Evolutionary conservation across 805 yeast species (phyloP).

Genomic region (Wickerhamiella kurtzmanii): DNA sequence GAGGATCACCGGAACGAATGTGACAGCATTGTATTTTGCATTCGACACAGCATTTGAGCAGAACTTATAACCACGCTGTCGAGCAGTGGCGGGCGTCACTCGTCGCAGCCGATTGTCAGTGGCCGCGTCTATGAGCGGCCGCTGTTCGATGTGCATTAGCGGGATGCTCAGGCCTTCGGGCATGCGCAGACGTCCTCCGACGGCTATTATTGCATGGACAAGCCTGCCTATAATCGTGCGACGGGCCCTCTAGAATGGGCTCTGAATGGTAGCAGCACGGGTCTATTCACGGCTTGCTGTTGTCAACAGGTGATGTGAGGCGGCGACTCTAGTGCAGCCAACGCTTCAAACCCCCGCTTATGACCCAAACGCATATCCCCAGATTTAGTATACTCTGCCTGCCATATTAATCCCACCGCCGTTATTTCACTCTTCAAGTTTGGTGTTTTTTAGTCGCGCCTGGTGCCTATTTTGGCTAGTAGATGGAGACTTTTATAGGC

Average conservation of each 20-base stretch:
- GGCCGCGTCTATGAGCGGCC: conserved; percentile 1
- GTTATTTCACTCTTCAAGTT: too few species aligned
- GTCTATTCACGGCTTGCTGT: too few species aligned
- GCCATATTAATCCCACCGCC: too few species aligned
- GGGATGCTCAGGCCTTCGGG: neutral
- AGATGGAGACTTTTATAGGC: conserved; percentile 14
- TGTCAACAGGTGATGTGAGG: too few species aligned
- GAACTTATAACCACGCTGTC: conserved; percentile 16
- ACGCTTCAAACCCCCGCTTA: neutral
- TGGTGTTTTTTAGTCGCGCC: too few species aligned
- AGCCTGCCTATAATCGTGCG: neutral
- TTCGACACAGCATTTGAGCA: conserved; percentile 76
- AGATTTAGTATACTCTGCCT: too few species aligned
- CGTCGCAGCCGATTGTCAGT: conserved; percentile 4
- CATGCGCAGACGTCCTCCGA: neutral
- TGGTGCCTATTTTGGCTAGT: neutral
- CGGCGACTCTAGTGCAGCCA: too few species aligned
- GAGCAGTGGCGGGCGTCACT: conserved; percentile 11
- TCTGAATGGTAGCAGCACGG: too few species aligned
- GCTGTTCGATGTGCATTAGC: neutral
- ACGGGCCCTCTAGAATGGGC: neutral
- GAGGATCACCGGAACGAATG: conserved; percentile 76
- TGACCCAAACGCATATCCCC: neutral
- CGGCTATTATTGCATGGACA: neutral
- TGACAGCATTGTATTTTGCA: conserved; percentile 81